phyloP scores from a whole-genome alignment of 768 basidiomycete species.

The Tylopilus plumbeoviolaceoides region DNA sequence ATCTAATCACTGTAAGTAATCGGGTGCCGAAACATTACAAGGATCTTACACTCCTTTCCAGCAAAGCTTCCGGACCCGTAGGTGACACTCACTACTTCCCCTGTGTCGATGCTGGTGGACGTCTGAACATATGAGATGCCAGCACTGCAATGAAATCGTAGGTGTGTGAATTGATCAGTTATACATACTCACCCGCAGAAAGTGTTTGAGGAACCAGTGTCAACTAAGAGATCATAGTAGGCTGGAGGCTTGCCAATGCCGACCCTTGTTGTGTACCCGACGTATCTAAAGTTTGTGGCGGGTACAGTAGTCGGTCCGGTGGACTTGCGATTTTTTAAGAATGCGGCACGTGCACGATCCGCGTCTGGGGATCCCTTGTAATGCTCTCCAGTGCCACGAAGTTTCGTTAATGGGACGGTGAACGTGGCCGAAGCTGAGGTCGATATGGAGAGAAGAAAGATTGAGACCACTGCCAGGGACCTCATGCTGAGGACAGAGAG shows the following conservation, averaged over 20 bases:
- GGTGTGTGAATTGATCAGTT: not conserved
- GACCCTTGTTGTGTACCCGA: conserved; percentile 20
- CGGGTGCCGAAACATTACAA: not conserved
- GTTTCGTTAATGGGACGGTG: conserved; percentile 11
- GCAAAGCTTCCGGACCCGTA: conserved; percentile 14
- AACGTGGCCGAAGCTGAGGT: not conserved
- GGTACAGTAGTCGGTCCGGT: conserved; percentile 11
- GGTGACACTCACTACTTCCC: conserved; percentile 6
- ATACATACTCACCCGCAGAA: conserved; percentile 19
- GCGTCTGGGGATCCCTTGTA: conserved; percentile 17
- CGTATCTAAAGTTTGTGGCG: conserved; percentile 10
- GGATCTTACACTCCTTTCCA: conserved; percentile 34
- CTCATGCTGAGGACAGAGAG: conserved; percentile 7
- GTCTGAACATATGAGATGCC: conserved; percentile 13
- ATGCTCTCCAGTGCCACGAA: conserved; percentile 9
- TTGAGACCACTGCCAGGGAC: conserved; percentile 7
- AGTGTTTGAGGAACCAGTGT: conserved; percentile 32
- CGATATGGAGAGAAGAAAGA: conserved; percentile 5
- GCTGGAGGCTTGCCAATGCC: conserved; percentile 29
- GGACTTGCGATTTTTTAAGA: not conserved
- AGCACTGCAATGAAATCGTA: conserved; percentile 11
- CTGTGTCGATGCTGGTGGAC: conserved; percentile 14
- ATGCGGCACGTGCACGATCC: conserved; percentile 14
- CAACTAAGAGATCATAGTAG: conserved; percentile 27
- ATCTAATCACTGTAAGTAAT: too few relatives aligned